Evolutionary conservation across 2,329 filamentous ascomycete species (phyloP).

Genomic region (Lachnellula subtilissima): DNA sequence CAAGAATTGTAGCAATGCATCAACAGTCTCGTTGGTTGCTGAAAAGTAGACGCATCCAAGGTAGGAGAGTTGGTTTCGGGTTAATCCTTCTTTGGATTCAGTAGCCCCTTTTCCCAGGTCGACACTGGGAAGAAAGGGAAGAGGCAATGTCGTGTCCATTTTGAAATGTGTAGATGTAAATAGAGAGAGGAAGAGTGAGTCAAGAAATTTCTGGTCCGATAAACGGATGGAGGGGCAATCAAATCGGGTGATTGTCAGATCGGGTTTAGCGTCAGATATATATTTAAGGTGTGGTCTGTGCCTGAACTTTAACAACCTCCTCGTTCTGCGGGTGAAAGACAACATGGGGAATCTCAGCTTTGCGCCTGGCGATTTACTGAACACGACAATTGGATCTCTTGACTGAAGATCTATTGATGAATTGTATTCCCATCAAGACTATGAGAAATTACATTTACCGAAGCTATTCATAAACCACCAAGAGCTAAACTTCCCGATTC

Average conservation of each 20-base stretch:
- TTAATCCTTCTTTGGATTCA: constrained; percentile 50
- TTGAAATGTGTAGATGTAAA: constrained; percentile 16
- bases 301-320: background rate
- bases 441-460: background rate
- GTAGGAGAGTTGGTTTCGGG: constrained; percentile 51
- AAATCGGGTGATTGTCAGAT: background rate
- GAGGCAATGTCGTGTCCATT: constrained; percentile 61
- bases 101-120: constrained; percentile 45
- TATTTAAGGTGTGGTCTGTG: background rate
- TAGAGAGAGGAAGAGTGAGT: constrained; percentile 6
- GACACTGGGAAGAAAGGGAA: constrained; percentile 59
- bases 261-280: background rate
- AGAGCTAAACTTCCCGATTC: background rate
- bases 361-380: background rate
- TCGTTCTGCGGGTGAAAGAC: background rate
- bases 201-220: constrained; percentile 12
- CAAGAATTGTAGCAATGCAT: constrained; percentile 38
- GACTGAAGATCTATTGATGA: background rate
- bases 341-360: background rate
- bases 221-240: constrained; percentile 21
- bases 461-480: background rate
- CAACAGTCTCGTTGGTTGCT: constrained; percentile 34
- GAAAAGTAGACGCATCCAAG: constrained; percentile 56
- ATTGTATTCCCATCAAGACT: background rate
- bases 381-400: background rate